Conservation (phyloP, 1,284 basidiomycete species). For the Acaromyces ingoldii region DNA sequence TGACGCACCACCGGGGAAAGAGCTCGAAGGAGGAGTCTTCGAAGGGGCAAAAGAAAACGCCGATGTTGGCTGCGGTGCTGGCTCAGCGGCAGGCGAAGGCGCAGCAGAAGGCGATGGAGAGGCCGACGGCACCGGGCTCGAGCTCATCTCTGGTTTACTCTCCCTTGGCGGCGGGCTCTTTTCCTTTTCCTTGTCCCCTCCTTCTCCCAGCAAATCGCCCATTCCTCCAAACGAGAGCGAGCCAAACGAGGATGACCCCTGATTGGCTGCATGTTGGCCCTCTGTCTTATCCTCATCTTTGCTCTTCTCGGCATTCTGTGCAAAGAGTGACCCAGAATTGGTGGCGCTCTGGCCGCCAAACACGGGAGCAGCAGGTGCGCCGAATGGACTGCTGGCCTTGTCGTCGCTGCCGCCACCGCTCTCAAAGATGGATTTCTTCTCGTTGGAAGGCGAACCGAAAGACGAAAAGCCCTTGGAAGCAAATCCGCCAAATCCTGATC, state of each 20-base stretch:
- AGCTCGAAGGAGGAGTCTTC: background rate
- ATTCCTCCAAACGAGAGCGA: constrained; percentile 5
- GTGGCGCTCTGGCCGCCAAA: background rate
- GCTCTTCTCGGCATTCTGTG: background rate
- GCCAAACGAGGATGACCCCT: too few relatives aligned
- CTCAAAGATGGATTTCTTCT: constrained; percentile 2
- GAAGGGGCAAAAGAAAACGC: constrained; percentile 2
- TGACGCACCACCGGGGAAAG: background rate
- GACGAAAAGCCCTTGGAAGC: too few relatives aligned
- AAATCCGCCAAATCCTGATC: too few relatives aligned
- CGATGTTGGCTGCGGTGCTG: background rate
- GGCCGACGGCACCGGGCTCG: background rate
- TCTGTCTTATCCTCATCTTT: background rate
- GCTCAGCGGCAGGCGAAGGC: background rate
- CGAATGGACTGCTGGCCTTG: too few relatives aligned
- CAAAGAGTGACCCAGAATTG: constrained; percentile 6
- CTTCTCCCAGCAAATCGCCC: constrained; percentile 5
- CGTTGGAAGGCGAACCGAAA: too few relatives aligned
- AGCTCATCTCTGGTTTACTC: background rate
- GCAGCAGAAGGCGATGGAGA: constrained; percentile 4
- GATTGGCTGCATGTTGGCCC: background rate
- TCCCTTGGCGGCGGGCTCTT: background rate
- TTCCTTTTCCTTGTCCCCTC: background rate
- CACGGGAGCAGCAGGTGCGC: too few relatives aligned
- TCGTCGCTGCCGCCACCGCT: constrained; percentile 1